Conservation (phyloP, 2,329 filamentous ascomycete genomes). For the Cercospora zeina region DNA sequence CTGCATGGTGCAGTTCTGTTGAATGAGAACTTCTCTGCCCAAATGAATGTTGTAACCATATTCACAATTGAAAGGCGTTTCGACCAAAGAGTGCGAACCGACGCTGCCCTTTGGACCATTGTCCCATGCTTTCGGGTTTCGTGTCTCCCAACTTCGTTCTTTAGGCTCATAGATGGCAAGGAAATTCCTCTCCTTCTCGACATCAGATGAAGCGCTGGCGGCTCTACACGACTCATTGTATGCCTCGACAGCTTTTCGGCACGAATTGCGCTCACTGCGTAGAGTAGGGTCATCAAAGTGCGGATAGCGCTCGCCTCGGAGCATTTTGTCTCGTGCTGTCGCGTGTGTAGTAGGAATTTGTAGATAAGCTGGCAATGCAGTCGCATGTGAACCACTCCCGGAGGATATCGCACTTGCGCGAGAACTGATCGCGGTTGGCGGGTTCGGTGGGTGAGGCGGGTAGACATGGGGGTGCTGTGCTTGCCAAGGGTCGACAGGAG, state of each 20-base stretch:
- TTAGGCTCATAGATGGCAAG: slow-evolving; percentile 68
- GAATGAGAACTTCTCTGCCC: slow-evolving; percentile 80
- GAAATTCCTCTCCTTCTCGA: slow-evolving; percentile 70
- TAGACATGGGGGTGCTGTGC: slow-evolving; percentile 20
- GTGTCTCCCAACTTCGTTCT: slow-evolving; percentile 43
- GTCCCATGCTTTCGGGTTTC: slow-evolving; percentile 14
- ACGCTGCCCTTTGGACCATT: slow-evolving; percentile 56
- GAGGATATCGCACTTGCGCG: slow-evolving; percentile 37
- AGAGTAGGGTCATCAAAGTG: slow-evolving; percentile 73
- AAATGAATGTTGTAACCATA: slow-evolving; percentile 95
- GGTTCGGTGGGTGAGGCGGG: slow-evolving; percentile 14
- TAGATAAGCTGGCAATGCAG: slow-evolving; percentile 12
- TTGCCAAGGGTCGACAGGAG: slow-evolving; percentile 7
- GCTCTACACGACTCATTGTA: slow-evolving; percentile 65
- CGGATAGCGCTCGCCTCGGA: slow-evolving; percentile 74
- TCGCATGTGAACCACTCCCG: slow-evolving; percentile 43
- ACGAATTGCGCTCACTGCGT: slow-evolving; percentile 79
- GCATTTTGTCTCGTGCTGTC: slow-evolving; percentile 86
- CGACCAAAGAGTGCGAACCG: slow-evolving; percentile 74
- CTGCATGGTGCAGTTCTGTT: slow-evolving; percentile 78
- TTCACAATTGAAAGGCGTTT: slow-evolving; percentile 87
- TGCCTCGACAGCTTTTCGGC: slow-evolving; percentile 74
- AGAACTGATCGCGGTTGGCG: slow-evolving; percentile 25
- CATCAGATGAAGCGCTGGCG: slow-evolving; percentile 57
- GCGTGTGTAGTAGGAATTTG: slow-evolving; percentile 16